Evolutionary conservation across 2,329 filamentous ascomycete genomes (phyloP), one percentile per base, ranked within the genome.

Genomic region (Penicillium janthinellum): DNA sequence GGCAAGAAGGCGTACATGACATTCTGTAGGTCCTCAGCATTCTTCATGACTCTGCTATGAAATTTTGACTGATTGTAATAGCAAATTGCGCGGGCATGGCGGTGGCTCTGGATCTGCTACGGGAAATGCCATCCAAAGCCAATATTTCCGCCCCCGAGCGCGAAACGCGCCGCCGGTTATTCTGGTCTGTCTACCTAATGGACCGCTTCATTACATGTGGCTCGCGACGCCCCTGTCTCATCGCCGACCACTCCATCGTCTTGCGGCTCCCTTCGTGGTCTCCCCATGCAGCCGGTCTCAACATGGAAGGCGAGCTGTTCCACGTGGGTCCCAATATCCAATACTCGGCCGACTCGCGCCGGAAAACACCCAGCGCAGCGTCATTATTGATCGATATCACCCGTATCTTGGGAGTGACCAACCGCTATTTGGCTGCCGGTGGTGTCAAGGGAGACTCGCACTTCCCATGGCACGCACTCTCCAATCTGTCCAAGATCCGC

Each of bases 1-100:
- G 90, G 91, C 15, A 94, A 91, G 77, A 95, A 90, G 75, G 88
- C 90, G 0, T 95, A 92, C 67, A 96, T 96, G 91, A 82, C 92
- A 41, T 82, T 96, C 67, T 86, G 91, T 91, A 87, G 31, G 64
- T 14, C 14, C 15, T 28, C 35, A 8, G 28, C 28, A 31, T 20
- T 20, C 20, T 20, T 20, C 20, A 20, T 20, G 20, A 20, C 20
- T 20, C 20, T 20, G 20, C 20, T 20, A 20, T 20, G 20, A 20
- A 20, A 20, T 20, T 20, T 20, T 20, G 20, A 20, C 10, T 37
- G 12, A 38, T 62, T 35, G 1, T 1, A 44, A 56, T 25, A 92
- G 90, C 88, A 64, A 90, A 83, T 63, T 90, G 89, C 10, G 87
- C 92, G 50, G 90, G 89, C 47, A 96, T 96, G 91, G 88, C 89